A percentile compares a stretch with the other conserved stretches of the same genome.
phyloP scores from a whole-genome alignment of 345 rosid species.

The Jatropha curcas region DNA sequence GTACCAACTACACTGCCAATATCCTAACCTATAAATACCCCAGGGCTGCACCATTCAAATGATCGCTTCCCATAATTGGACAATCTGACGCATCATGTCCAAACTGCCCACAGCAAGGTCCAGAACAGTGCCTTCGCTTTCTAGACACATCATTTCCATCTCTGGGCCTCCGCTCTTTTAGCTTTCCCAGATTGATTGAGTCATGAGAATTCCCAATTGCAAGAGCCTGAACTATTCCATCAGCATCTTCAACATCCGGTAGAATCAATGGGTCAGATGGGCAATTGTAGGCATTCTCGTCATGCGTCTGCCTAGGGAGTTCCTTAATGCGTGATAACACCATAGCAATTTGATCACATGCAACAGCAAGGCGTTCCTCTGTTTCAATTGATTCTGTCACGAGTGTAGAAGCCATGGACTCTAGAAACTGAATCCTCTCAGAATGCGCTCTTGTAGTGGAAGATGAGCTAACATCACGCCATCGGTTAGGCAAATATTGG shows the following conservation, averaged over 20 bases:
- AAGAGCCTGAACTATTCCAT: constrained; percentile 44
- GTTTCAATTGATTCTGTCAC: constrained; percentile 48
- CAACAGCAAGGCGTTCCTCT: constrained; percentile 55
- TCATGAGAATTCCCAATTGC: constrained; percentile 38
- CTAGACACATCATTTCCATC: constrained; percentile 38
- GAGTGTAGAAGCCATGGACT: constrained; percentile 52
- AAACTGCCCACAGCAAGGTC: constrained; percentile 49
- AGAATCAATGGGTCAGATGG: constrained; percentile 50
- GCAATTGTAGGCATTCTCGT: constrained; percentile 35
- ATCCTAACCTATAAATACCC: constrained; percentile 29
- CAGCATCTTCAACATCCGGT: constrained; percentile 47
- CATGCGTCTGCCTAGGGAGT: constrained; percentile 37
- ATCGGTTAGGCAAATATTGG: constrained; percentile 41
- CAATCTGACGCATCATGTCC: constrained; percentile 52
- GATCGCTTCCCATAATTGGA: constrained; percentile 40
- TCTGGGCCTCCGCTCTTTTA: constrained; percentile 52
- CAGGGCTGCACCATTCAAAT: constrained; percentile 28
- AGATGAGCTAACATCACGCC: constrained; percentile 32
- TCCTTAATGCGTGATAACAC: constrained; percentile 42
- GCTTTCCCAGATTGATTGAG: constrained; percentile 36
- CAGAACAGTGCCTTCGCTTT: constrained; percentile 45
- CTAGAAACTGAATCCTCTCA: constrained; percentile 45
- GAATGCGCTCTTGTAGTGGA: constrained; percentile 28
- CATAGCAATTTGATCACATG: constrained; percentile 49
- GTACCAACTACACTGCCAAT: neutral